Base-by-base conservation (phyloP, 1,139 yeast genomes). In the Geotrichum carabidarum region DNA sequence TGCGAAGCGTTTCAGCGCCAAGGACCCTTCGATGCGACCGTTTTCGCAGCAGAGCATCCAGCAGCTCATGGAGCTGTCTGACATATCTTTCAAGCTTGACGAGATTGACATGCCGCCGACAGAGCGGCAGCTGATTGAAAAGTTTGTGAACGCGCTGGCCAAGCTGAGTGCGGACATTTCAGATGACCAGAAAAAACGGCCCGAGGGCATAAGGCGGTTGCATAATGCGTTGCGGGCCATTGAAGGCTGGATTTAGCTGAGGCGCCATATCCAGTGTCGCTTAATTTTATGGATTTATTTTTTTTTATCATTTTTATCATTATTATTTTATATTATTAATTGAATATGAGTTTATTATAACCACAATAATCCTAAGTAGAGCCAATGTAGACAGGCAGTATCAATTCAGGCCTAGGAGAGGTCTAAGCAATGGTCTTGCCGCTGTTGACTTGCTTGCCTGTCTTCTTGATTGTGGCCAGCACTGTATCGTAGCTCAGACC, bases 131-230 rank as follows among this genome's bases (percentile, higher is more conserved):
- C 74, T 90, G 53, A 76, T 91, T 50, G 96, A 90, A 67, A 84
- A 88, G 69, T 82, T 91, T 48, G 86, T 91, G 6, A 95, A 89
- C 64, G 84, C 95, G 1, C 74, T 91, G 57, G 84, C 94, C 27
- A 76, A 95, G 63, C 77, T 91, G 58, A 87, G 95, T 2, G 87
- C 90, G 55, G 96, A 90, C 67, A 90, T 91, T 86, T 84, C 89
- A 53, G 70, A 87, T 53, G 96, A 91, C 68, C 88, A 86, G 46
- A 81, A 80, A 38, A 79, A 94, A 63, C 83, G 86, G 59, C 84
- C 84, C 31, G 86, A 86, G 58, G 96, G 96, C n/a, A 78, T 88
- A 42, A 77, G 80, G 59, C 74, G 97, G 58, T 72, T 91, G 61
- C 88, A 85, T 63, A 83, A 82, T 63, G 97, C 96, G 0, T 77